Percentiles rank a stretch among this genome's conserved stretches.
phyloP scores from a whole-genome alignment of 352 stramenopile genomes.

The Phytophthora sp. region DNA sequence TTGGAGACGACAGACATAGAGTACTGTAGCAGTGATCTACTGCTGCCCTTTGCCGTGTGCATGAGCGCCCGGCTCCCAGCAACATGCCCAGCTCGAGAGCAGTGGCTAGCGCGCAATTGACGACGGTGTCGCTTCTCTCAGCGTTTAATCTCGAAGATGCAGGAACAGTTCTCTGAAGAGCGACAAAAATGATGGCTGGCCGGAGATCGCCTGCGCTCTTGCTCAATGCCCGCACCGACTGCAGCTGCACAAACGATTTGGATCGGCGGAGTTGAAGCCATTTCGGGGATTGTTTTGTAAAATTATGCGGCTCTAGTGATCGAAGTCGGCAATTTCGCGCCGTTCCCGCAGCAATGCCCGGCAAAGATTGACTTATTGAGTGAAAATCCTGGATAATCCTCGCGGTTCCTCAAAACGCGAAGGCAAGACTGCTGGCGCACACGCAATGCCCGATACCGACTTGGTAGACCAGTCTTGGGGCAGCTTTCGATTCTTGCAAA shows the following conservation, averaged over 20 bases:
- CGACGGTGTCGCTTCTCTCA: slow-evolving; percentile 16
- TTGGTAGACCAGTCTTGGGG: too few species aligned
- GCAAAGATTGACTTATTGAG: slow-evolving; percentile 23
- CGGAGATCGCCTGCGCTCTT: slow-evolving; percentile 21
- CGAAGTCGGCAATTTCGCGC: slow-evolving; percentile 24
- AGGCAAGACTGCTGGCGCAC: not conserved
- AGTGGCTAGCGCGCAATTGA: slow-evolving; percentile 28
- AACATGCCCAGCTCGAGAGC: slow-evolving; percentile 18
- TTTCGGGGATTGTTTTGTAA: slow-evolving; percentile 34
- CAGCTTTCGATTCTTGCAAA: not conserved
- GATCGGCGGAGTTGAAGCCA: slow-evolving; percentile 21
- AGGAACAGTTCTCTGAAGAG: slow-evolving; percentile 21
- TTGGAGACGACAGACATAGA: slow-evolving; percentile 6
- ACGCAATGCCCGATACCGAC: not conserved
- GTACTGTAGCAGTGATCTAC: slow-evolving; percentile 24
- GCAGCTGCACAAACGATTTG: slow-evolving; percentile 38
- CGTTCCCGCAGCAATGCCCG: slow-evolving; percentile 11
- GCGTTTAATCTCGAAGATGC: slow-evolving; percentile 23
- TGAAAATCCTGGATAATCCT: slow-evolving; percentile 25
- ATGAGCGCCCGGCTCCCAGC: slow-evolving; percentile 4
- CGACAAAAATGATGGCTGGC: too few species aligned
- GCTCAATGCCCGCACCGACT: slow-evolving; percentile 20
- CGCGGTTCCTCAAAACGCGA: slow-evolving; percentile 8
- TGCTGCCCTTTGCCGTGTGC: slow-evolving; percentile 15
- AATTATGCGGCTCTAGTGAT: slow-evolving; percentile 31